These are phyloP conservation scores for Calonectria pauciramosa DNA, from an alignment of 2,329 filamentous ascomycete species.

Conservation along the genomic window DNA sequence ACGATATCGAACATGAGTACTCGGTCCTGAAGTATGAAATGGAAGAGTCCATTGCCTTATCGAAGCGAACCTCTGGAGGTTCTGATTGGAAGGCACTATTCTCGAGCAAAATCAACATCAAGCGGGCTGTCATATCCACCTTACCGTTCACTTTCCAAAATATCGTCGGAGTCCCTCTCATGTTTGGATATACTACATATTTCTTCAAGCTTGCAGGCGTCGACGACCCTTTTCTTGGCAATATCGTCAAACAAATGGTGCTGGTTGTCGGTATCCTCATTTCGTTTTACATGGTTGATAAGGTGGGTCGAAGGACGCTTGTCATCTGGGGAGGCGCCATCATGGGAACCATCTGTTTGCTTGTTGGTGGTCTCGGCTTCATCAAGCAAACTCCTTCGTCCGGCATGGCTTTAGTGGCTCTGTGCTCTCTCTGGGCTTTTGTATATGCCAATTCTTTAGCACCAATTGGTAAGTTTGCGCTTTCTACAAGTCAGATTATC, in stretches of 20 bases:
- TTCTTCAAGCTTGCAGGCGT: slow-evolving; percentile 41
- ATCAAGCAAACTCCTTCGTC: slow-evolving; percentile 20
- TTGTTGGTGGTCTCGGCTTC: slow-evolving; percentile 19
- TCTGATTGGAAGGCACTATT: slow-evolving; percentile 28
- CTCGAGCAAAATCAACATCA: slow-evolving; percentile 32
- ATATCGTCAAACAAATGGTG: slow-evolving; percentile 32
- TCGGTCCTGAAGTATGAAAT: slow-evolving; percentile 36
- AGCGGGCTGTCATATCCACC: slow-evolving; percentile 36
- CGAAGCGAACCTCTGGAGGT: slow-evolving; percentile 5
- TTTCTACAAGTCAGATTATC: no score
- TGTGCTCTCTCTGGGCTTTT: slow-evolving; percentile 29
- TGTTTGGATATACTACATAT: slow-evolving; percentile 42
- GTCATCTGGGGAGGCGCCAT: slow-evolving; percentile 13
- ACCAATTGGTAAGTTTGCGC: slow-evolving; percentile 19
- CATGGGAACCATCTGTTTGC: slow-evolving; percentile 5
- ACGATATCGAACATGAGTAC: slow-evolving; percentile 39
- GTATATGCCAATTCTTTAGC: slow-evolving; percentile 25
- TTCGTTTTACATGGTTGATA: slow-evolving; percentile 36
- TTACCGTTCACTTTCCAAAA: slow-evolving; percentile 41
- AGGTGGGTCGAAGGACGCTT: slow-evolving; percentile 30
- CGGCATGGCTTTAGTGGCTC: slow-evolving; percentile 23
- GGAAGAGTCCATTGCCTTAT: slow-evolving; percentile 14
- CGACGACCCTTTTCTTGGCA: slow-evolving; percentile 39
- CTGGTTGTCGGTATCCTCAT: slow-evolving; percentile 33
- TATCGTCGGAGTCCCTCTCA: slow-evolving; percentile 38